These are phyloP conservation scores for Eimeria sp. DNA, from an alignment of 169 alveolate genomes.

Conservation along the genomic window DNA sequence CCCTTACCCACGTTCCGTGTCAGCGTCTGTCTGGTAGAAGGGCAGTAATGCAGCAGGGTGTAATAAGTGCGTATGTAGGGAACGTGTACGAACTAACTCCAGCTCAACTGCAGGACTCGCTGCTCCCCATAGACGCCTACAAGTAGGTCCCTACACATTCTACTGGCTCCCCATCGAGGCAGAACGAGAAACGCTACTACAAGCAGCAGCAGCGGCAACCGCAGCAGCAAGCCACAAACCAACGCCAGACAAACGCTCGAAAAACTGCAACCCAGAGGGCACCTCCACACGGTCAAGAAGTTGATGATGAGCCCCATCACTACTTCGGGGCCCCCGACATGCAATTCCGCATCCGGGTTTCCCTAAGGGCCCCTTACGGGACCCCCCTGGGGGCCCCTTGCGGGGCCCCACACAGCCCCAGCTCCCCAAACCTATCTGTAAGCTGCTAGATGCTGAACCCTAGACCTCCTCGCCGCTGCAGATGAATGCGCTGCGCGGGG, in stretches of 20 bases:
- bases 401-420: not conserved
- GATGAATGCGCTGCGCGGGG: not conserved
- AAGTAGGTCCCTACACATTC: too few species aligned
- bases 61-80: too few species aligned
- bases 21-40: too few species aligned
- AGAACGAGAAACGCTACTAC: too few species aligned
- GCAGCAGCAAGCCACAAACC: too few species aligned
- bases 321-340: conserved; percentile 43
- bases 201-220: too few species aligned
- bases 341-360: conserved; percentile 36
- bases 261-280: not conserved
- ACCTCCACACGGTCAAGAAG: conserved; percentile 56
- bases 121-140: too few species aligned
- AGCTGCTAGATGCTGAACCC: not conserved
- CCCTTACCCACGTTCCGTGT: too few species aligned
- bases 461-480: not conserved
- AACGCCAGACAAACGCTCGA: not conserved
- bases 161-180: too few species aligned
- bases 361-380: conserved; percentile 24
- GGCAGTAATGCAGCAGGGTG: too few species aligned
- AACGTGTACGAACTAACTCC: too few species aligned
- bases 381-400: not conserved
- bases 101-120: too few species aligned
- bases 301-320: conserved; percentile 27
- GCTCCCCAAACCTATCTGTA: not conserved